Percentiles rank a stretch among this genome's conserved stretches.
These are phyloP conservation scores for Luffa acutangula DNA, from an alignment of 306 rosid genomes.

Conservation along the genomic window DNA sequence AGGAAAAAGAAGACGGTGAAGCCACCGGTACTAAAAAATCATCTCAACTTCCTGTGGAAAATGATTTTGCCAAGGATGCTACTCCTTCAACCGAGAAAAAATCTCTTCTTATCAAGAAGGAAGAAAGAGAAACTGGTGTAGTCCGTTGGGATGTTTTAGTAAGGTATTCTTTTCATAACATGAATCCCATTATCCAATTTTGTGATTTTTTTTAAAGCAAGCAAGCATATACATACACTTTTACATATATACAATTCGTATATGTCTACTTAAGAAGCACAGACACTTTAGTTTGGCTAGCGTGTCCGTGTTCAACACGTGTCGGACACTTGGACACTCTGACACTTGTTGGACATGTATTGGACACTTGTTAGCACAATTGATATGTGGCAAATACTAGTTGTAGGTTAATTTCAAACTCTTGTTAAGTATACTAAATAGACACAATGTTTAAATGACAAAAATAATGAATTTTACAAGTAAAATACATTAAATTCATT, in stretches of 20 bases:
- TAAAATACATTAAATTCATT: too few species aligned
- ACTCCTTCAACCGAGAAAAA: constrained; percentile 33
- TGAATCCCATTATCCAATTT: not conserved
- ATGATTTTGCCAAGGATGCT: constrained; percentile 18
- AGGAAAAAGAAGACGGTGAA: constrained; percentile 26
- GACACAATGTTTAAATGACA: too few species aligned
- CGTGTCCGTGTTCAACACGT: too few species aligned
- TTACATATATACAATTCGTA: constrained; percentile 34
- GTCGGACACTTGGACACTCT: too few species aligned
- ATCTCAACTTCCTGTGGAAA: constrained; percentile 16
- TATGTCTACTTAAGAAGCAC: too few species aligned
- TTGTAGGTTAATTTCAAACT: too few species aligned
- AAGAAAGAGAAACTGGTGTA: constrained; percentile 80
- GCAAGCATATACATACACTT: not conserved
- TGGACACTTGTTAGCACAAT: too few species aligned
- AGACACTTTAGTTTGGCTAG: too few species aligned
- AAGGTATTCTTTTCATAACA: constrained; percentile 24
- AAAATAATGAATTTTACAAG: too few species aligned
- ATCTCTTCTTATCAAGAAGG: constrained; percentile 62
- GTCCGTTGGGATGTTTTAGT: constrained; percentile 56
- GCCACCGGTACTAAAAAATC: constrained; percentile 14
- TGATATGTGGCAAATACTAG: too few species aligned
- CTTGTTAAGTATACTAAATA: too few species aligned
- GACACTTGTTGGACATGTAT: too few species aligned
- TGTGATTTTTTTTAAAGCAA: not conserved